Conservation (phyloP, 2,329 filamentous ascomycete species). For the Fusarium abutilonis region DNA sequence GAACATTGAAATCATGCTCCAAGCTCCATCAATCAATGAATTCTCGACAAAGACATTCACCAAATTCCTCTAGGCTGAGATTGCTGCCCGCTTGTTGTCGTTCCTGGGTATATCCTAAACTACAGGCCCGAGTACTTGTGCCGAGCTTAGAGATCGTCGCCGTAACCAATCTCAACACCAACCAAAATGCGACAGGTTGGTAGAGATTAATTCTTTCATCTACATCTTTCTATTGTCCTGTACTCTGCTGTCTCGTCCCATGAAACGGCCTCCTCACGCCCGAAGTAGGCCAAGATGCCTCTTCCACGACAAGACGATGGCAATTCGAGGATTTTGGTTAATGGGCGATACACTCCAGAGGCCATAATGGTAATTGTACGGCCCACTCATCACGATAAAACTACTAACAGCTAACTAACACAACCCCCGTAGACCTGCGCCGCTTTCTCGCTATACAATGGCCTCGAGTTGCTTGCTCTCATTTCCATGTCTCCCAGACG, state of each 20-base stretch:
- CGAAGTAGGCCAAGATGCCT: conserved; percentile 25
- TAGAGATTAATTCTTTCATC: not conserved
- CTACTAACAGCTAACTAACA: conserved; percentile 2
- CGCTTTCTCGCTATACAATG: conserved; percentile 31
- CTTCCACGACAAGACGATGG: conserved; percentile 13
- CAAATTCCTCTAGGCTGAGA: not conserved
- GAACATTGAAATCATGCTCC: conserved; percentile 21
- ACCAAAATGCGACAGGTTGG: not conserved
- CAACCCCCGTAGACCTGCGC: conserved; percentile 17
- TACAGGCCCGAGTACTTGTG: not conserved
- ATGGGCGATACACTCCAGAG: conserved; percentile 25
- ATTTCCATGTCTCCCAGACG: conserved; percentile 33
- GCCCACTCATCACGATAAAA: not conserved
- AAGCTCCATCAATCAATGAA: conserved; percentile 15
- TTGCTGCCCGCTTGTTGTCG: not conserved
- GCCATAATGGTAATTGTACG: conserved; percentile 36
- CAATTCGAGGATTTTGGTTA: conserved; percentile 2
- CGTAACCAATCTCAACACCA: conserved; percentile 7
- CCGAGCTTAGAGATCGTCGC: not conserved
- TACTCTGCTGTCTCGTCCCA: conserved; percentile 9
- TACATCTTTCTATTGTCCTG: not conserved
- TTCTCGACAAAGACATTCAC: conserved; percentile 14
- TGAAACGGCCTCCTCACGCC: conserved; percentile 10
- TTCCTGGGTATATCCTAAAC: not conserved
- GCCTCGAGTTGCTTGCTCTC: conserved; percentile 28